A percentile compares a stretch with the other conserved stretches of the same genome.
Evolutionary conservation across 768 basidiomycete species (phyloP).

Genomic region (Mycena sanguinolenta): DNA sequence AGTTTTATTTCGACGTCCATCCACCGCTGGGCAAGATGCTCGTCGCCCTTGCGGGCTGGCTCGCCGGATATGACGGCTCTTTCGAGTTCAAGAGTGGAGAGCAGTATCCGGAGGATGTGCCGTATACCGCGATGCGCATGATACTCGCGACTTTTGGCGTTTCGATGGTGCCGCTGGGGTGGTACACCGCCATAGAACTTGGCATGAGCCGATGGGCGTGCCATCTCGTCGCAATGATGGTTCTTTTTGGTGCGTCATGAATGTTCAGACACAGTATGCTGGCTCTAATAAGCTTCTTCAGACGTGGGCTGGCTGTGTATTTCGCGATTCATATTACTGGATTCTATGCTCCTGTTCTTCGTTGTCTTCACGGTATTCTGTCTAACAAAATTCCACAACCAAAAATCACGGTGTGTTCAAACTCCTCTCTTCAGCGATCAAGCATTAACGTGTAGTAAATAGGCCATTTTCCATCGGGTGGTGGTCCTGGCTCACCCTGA

Average conservation of each 20-base stretch:
- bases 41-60: slow-evolving; percentile 90
- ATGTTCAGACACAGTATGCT: neutral
- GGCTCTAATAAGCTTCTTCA: slow-evolving; percentile 42
- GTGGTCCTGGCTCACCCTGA: slow-evolving; percentile 27
- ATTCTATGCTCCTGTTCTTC: slow-evolving; percentile 98
- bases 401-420: slow-evolving; percentile 86
- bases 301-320: slow-evolving; percentile 98
- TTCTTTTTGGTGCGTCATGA: slow-evolving; percentile 79
- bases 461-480: slow-evolving; percentile 94
- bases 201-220: slow-evolving; percentile 91
- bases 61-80: slow-evolving; percentile 91
- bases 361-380: slow-evolving; percentile 97
- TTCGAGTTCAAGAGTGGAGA: slow-evolving; percentile 97
- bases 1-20: slow-evolving; percentile 99
- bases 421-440: slow-evolving; percentile 14
- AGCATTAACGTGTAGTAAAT: slow-evolving; percentile 22
- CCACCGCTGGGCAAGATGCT: slow-evolving; percentile 99
- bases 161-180: slow-evolving; percentile 93
- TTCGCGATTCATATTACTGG: slow-evolving; percentile 96
- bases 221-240: slow-evolving; percentile 95
- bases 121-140: slow-evolving; percentile 95
- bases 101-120: slow-evolving; percentile 86
- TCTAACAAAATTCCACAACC: slow-evolving; percentile 96
- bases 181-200: slow-evolving; percentile 97
- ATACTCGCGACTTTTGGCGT: slow-evolving; percentile 96